Conservation (phyloP, 257 asterid species). For the Solanum habrochaites region DNA sequence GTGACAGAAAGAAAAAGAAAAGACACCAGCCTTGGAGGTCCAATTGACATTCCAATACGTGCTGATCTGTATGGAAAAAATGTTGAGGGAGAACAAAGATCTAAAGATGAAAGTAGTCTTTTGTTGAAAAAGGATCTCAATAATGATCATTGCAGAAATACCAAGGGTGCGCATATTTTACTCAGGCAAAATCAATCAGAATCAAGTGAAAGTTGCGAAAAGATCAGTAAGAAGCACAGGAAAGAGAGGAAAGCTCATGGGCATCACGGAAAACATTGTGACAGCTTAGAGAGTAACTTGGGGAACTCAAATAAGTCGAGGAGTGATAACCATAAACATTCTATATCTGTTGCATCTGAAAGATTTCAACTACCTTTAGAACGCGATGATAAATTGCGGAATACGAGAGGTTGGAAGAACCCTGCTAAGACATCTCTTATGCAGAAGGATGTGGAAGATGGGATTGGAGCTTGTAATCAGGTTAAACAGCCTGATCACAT, state of each 20-base stretch:
- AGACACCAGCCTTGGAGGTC: slow-evolving; percentile 6
- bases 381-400: slow-evolving; percentile 15
- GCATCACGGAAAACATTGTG: slow-evolving; percentile 9
- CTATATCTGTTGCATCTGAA: slow-evolving; percentile 15
- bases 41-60: slow-evolving; percentile 1
- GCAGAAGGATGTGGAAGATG: slow-evolving; percentile 25
- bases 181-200: slow-evolving; percentile 17
- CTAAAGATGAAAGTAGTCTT: slow-evolving; percentile 14
- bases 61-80: slow-evolving; percentile 6
- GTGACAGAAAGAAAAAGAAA: slow-evolving; percentile 36
- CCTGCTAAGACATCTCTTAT: slow-evolving; percentile 23
- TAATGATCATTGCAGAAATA: slow-evolving; percentile 8
- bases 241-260: slow-evolving; percentile 9
- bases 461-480: slow-evolving; percentile 20
- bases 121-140: slow-evolving; percentile 14
- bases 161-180: slow-evolving; percentile 12
- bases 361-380: slow-evolving; percentile 14
- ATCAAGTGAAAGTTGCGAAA: background rate
- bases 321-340: slow-evolving; percentile 22
- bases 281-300: slow-evolving; percentile 7
- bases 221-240: slow-evolving; percentile 14
- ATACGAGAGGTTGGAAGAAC: slow-evolving; percentile 3
- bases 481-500: slow-evolving; percentile 25
- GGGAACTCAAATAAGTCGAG: slow-evolving; percentile 20
- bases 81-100: slow-evolving; percentile 21